Percentiles rank a stretch among this genome's conserved stretches.
Evolutionary conservation across 2,329 filamentous ascomycete genomes (phyloP).

Genomic region (Ceratocystis destructans): DNA sequence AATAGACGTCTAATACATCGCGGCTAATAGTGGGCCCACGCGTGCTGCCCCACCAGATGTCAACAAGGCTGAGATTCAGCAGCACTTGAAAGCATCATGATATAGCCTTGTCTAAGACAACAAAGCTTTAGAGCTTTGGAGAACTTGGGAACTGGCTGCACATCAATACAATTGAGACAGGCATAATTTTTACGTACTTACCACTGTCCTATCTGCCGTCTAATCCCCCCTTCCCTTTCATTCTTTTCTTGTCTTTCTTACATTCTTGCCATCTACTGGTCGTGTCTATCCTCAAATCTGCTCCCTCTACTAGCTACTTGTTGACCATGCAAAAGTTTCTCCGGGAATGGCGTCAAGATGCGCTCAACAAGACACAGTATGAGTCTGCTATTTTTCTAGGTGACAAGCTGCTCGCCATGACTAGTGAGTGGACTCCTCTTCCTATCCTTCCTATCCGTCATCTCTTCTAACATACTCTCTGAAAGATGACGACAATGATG

Average conservation of each 20-base stretch:
- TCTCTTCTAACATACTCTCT: constrained; percentile 4
- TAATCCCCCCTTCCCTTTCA: too few relatives aligned
- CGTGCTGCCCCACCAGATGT: constrained; percentile 11
- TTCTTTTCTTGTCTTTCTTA: neutral
- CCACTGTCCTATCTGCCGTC: too few relatives aligned
- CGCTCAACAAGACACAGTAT: constrained; percentile 88
- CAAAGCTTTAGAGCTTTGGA: neutral
- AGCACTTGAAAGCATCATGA: constrained; percentile 9
- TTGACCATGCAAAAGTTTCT: constrained; percentile 75
- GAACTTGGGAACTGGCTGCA: neutral
- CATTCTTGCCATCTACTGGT: neutral
- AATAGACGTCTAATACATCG: constrained; percentile 4
- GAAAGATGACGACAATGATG: constrained; percentile 79
- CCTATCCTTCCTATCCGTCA: neutral
- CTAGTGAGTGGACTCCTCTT: constrained; percentile 44
- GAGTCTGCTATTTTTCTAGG: constrained; percentile 94
- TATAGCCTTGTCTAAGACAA: neutral
- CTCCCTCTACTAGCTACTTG: neutral
- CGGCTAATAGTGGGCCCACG: constrained; percentile 8
- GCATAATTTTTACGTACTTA: neutral
- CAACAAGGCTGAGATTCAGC: constrained; percentile 14
- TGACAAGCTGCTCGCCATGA: constrained; percentile 89
- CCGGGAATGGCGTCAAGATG: constrained; percentile 88
- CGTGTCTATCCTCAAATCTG: neutral
- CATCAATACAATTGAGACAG: neutral